A percentile compares a stretch with the other conserved stretches of the same genome.
Conservation (phyloP, 2,329 filamentous ascomycete species). For the Penicillium decumbens region DNA sequence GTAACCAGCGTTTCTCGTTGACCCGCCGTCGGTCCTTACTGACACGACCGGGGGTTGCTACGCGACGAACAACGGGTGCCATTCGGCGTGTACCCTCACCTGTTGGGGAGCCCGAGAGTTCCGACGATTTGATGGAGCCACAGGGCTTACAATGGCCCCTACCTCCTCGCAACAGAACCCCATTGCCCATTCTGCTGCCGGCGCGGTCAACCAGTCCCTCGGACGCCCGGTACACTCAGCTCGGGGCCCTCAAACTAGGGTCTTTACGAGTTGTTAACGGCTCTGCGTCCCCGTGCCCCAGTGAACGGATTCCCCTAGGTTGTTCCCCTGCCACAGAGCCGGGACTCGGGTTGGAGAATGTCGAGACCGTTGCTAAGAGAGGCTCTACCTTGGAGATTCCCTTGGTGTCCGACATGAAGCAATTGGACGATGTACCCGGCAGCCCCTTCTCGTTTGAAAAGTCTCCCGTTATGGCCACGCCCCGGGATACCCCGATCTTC, state of each 20-base stretch:
- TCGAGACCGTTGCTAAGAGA: slow-evolving; percentile 6
- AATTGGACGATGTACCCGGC: slow-evolving; percentile 24
- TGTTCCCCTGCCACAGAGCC: slow-evolving; percentile 11
- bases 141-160: slow-evolving; percentile 19
- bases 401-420: slow-evolving; percentile 11
- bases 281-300: slow-evolving; percentile 36
- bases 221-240: slow-evolving; percentile 36
- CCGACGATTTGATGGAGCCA: slow-evolving; percentile 11
- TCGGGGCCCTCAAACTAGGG: slow-evolving; percentile 39
- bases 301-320: slow-evolving; percentile 28
- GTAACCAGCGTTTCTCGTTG: slow-evolving; percentile 32
- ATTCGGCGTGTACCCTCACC: slow-evolving; percentile 22
- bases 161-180: slow-evolving; percentile 14
- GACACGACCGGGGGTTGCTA: slow-evolving; percentile 35
- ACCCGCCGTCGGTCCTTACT: slow-evolving; percentile 38
- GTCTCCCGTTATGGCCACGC: slow-evolving; percentile 24
- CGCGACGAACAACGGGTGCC: slow-evolving; percentile 29
- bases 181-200: slow-evolving; percentile 7
- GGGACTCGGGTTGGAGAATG: slow-evolving; percentile 15
- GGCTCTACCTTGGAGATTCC: slow-evolving; percentile 20
- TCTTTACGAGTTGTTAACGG: slow-evolving; percentile 41
- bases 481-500: slow-evolving; percentile 11
- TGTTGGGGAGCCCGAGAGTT: slow-evolving; percentile 20
- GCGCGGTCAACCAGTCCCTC: slow-evolving; percentile 26
- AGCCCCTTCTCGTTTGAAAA: slow-evolving; percentile 36